Conservation (phyloP, 2,329 filamentous ascomycete species). For the Ophiostoma himal-ulmi region DNA sequence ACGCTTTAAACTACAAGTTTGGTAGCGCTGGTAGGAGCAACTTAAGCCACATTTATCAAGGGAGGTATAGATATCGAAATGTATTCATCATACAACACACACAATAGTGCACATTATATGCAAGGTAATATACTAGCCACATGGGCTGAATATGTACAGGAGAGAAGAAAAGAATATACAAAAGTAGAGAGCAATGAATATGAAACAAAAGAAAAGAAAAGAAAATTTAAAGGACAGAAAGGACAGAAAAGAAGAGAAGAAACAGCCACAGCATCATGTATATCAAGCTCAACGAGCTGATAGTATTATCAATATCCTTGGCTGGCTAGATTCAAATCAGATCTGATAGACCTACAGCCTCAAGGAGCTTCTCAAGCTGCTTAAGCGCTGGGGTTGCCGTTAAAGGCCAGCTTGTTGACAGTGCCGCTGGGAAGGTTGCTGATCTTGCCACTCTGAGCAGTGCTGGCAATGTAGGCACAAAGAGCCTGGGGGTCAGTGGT, state of each 20-base stretch:
- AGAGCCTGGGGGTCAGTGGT: slow-evolving; percentile 42
- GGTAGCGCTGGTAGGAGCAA: no score
- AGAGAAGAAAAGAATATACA: neutral
- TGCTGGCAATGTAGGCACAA: slow-evolving; percentile 41
- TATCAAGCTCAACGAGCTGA: neutral
- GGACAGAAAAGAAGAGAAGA: slow-evolving; percentile 1
- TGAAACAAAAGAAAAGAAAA: neutral
- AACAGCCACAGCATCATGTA: neutral
- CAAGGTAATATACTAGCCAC: slow-evolving; percentile 7
- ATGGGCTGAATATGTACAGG: slow-evolving; percentile 3
- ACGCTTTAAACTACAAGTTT: neutral
- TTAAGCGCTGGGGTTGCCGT: slow-evolving; percentile 39
- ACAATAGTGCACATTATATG: neutral
- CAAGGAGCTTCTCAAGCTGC: neutral
- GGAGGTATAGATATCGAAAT: neutral
- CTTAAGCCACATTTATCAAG: neutral
- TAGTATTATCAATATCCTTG: neutral
- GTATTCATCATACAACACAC: neutral
- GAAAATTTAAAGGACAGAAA: neutral
- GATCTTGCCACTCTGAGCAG: slow-evolving; percentile 34
- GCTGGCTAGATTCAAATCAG: neutral
- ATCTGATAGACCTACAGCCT: neutral
- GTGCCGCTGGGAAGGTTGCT: slow-evolving; percentile 40
- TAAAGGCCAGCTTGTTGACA: slow-evolving; percentile 51
- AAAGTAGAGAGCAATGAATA: neutral